Evolutionary conservation across 1,284 basidiomycete species (phyloP).

Genomic region (Cutaneotrichosporon mucoides): DNA sequence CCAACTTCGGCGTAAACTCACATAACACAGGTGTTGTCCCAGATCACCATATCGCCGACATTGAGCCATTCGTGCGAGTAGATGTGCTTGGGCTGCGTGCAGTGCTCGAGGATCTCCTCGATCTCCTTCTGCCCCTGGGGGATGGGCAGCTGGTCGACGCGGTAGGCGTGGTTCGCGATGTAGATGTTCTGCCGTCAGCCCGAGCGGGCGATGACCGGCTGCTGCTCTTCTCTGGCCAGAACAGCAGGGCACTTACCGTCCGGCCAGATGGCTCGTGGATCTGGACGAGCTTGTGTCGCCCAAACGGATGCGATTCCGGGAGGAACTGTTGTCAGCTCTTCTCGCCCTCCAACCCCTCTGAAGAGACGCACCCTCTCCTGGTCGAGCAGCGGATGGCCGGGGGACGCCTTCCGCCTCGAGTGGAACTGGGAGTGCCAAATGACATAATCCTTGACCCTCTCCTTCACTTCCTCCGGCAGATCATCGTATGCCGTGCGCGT

Average conservation of each 20-base stretch:
- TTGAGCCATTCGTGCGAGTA: conserved; percentile 17
- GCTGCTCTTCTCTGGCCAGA: no score
- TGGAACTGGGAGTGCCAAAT: conserved; percentile 24
- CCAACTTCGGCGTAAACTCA: conserved; percentile 1
- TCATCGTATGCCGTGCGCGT: conserved; percentile 23
- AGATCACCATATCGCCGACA: conserved; percentile 22
- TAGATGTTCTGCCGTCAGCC: conserved; percentile 19
- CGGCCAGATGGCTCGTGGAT: conserved; percentile 22
- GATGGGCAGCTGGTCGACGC: conserved; percentile 13
- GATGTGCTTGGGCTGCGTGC: conserved; percentile 21
- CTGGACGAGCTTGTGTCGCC: conserved; percentile 27
- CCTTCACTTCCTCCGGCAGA: conserved; percentile 24
- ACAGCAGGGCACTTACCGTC: background rate
- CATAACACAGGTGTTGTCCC: conserved; percentile 29
- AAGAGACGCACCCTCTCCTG: conserved; percentile 9
- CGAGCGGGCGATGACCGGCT: no score
- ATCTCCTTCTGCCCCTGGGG: conserved; percentile 23
- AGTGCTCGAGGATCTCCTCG: conserved; percentile 16
- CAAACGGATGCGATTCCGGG: conserved; percentile 18
- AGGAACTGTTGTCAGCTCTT: conserved; percentile 7
- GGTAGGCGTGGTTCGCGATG: conserved; percentile 28
- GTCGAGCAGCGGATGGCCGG: conserved; percentile 20
- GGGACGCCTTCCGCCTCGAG: conserved; percentile 20
- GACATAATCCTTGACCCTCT: conserved; percentile 33
- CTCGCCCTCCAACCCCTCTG: background rate